A percentile compares a stretch with the other conserved stretches of the same genome.
These are phyloP conservation scores for Ogataea pilisensis DNA, from an alignment of 805 yeast genomes.

Conservation along the genomic window DNA sequence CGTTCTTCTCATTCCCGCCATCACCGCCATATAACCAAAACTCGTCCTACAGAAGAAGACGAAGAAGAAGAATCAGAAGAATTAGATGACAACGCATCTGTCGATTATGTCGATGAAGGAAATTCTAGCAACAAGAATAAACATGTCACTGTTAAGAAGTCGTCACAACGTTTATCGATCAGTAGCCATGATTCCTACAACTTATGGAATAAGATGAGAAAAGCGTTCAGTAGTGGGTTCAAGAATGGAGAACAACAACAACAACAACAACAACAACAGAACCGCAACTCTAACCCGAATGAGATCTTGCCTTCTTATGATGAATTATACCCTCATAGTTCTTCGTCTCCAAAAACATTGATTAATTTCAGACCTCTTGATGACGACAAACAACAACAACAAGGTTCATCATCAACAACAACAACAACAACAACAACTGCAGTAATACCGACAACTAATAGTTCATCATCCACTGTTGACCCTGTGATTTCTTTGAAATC, in stretches of 20 bases:
- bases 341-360: constrained; percentile 27
- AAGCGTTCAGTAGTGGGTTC: constrained; percentile 17
- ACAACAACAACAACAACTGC: background rate
- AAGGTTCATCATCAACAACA: background rate
- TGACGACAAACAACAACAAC: constrained; percentile 6
- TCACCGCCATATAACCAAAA: background rate
- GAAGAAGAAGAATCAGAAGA: too few relatives aligned
- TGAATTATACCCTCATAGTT: constrained; percentile 61
- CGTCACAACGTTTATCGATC: constrained; percentile 19
- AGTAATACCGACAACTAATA: background rate
- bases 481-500: constrained; percentile 24
- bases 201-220: constrained; percentile 30
- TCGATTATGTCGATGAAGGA: background rate
- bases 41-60: too few relatives aligned
- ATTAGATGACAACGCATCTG: too few relatives aligned
- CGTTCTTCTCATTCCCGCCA: background rate
- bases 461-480: too few relatives aligned
- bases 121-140: too few relatives aligned
- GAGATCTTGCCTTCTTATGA: constrained; percentile 68
- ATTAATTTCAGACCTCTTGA: constrained; percentile 28
- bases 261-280: too few relatives aligned
- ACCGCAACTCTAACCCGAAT: background rate
- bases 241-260: constrained; percentile 17
- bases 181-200: background rate
- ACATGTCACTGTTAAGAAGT: too few relatives aligned